Percentiles rank a stretch among this genome's conserved stretches.
Evolutionary conservation across 2,329 filamentous ascomycete genomes (phyloP).

Genomic region (Fusarium anthophilum): DNA sequence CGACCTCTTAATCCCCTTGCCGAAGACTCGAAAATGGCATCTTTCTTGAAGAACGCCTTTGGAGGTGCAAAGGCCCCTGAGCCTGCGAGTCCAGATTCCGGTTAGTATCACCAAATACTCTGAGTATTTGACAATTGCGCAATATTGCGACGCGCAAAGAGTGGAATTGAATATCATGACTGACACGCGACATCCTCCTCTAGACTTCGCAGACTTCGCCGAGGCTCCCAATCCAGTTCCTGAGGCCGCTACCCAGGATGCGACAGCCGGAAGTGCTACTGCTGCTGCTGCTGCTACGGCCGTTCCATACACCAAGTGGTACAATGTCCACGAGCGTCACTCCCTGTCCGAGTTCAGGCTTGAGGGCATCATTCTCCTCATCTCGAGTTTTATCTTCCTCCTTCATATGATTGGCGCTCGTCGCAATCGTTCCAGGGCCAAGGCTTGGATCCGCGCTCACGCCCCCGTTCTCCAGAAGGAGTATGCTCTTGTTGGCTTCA

Average conservation of each 20-base stretch:
- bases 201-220: conserved; percentile 96
- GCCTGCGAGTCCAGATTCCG: conserved; percentile 68
- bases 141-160: conserved; percentile 27
- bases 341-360: conserved; percentile 84
- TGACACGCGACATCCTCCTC: conserved; percentile 39
- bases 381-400: conserved; percentile 77
- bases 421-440: conserved; percentile 82
- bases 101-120: conserved; percentile 56
- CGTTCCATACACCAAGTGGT: conserved; percentile 91
- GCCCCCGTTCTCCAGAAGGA: conserved; percentile 77
- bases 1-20: conserved; percentile 32
- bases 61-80: conserved; percentile 68
- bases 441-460: conserved; percentile 81
- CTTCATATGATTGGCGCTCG: conserved; percentile 85
- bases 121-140: conserved; percentile 5
- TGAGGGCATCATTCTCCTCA: conserved; percentile 82
- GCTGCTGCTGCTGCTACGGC: conserved; percentile 57
- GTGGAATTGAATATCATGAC: conserved; percentile 19
- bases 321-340: conserved; percentile 93
- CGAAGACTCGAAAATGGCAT: conserved; percentile 57
- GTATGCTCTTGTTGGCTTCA: conserved; percentile 88
- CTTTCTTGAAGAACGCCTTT: conserved; percentile 74
- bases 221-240: conserved; percentile 75
- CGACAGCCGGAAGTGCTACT: conserved; percentile 56
- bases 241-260: conserved; percentile 57